Percentiles rank a stretch among this genome's conserved stretches.
These are phyloP conservation scores for Leishmania arabica DNA, from an alignment of 208 protist genomes.

Conservation along the genomic window DNA sequence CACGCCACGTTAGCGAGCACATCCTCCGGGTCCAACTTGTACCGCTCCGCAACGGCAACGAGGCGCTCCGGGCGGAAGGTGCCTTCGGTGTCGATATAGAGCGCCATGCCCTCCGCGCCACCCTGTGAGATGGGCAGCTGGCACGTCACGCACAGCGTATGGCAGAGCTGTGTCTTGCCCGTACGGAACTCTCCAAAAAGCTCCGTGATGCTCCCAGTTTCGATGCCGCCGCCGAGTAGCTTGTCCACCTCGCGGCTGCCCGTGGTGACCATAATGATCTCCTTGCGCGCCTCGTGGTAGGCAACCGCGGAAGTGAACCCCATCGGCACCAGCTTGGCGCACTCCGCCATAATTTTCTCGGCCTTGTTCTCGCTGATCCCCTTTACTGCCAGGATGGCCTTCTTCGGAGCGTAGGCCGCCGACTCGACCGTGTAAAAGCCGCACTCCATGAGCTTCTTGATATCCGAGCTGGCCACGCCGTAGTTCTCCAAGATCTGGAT, in stretches of 20 bases:
- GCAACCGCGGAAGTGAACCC: constrained; percentile 98
- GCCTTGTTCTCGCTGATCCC: constrained; percentile 99
- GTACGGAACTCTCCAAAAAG: constrained; percentile 99
- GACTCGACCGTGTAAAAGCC: constrained; percentile 98
- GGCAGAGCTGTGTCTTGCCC: constrained; percentile 99
- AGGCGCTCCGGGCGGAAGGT: constrained; percentile 98
- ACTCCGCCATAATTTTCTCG: constrained; percentile 97
- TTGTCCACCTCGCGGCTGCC: constrained; percentile 99
- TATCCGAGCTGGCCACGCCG: constrained; percentile 94
- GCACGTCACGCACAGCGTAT: constrained; percentile 98
- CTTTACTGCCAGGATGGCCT: constrained; percentile 96
- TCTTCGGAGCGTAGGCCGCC: constrained; percentile 97
- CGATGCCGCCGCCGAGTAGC: constrained; percentile 96
- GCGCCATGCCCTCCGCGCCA: constrained; percentile 97
- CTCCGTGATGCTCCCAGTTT: constrained; percentile 99
- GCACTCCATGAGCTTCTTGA: constrained; percentile 97
- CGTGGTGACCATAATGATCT: constrained; percentile 98
- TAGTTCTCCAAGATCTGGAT: constrained; percentile 93
- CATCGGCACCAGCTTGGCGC: constrained; percentile 96
- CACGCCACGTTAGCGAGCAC: constrained; percentile 99
- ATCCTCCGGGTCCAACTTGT: constrained; percentile 96
- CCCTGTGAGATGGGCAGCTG: constrained; percentile 96
- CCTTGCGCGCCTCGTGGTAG: constrained; percentile 94
- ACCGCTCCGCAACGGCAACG: constrained; percentile 92
- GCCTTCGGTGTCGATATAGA: constrained; percentile 99